Evolutionary conservation across 2,329 filamentous ascomycete genomes (phyloP).

Genomic region (Penicillium sp.): DNA sequence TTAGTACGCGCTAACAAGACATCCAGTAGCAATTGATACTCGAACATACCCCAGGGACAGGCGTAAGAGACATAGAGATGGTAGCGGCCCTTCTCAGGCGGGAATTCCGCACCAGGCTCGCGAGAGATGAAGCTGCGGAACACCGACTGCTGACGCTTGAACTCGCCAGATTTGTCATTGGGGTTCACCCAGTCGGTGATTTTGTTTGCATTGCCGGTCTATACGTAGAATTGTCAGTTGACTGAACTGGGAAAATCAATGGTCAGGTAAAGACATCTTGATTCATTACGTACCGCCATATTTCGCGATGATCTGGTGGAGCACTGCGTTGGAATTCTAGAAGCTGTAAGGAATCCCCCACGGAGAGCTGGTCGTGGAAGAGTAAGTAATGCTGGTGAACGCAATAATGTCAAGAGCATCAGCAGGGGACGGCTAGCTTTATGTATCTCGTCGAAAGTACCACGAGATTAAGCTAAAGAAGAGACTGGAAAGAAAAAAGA

Average conservation of each 20-base stretch:
- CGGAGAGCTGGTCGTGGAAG: conserved; percentile 26
- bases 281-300: conserved; percentile 42
- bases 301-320: conserved; percentile 34
- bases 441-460: conserved; percentile 15
- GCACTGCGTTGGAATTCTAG: conserved; percentile 24
- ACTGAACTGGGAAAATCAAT: neutral
- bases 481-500: conserved; percentile 6
- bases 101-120: conserved; percentile 74
- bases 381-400: conserved; percentile 31
- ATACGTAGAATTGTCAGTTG: neutral
- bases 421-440: conserved; percentile 17
- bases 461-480: conserved; percentile 7
- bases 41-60: conserved; percentile 77
- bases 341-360: conserved; percentile 22
- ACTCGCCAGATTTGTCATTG: conserved; percentile 82
- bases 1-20: conserved; percentile 11
- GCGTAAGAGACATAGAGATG: conserved; percentile 95
- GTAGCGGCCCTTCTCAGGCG: conserved; percentile 86
- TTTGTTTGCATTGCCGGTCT: conserved; percentile 48
- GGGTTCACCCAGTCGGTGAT: conserved; percentile 87
- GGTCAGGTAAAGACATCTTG: neutral
- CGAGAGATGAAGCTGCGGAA: conserved; percentile 83
- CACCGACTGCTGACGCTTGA: conserved; percentile 83
- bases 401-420: conserved; percentile 36
- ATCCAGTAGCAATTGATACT: neutral